These are phyloP conservation scores for Mycosphaerelloides madeirae DNA, from an alignment of 2,329 filamentous ascomycete genomes.

Conservation along the genomic window DNA sequence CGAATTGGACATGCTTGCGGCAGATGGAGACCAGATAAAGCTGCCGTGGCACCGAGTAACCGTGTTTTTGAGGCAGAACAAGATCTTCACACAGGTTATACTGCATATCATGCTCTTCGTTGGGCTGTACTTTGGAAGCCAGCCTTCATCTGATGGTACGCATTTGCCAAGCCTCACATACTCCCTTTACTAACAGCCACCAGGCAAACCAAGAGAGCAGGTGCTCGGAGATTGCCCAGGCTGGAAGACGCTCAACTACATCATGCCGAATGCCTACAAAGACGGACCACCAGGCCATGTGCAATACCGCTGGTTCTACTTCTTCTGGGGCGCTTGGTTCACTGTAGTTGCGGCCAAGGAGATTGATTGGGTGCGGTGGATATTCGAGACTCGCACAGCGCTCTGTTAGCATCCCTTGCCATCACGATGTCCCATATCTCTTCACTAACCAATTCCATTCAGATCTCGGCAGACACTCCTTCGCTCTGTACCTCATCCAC, in stretches of 20 bases:
- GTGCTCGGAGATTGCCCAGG: conserved; percentile 20
- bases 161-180: conserved; percentile 2
- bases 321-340: conserved; percentile 53
- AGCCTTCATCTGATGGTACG: conserved; percentile 21
- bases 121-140: conserved; percentile 21
- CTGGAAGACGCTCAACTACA: conserved; percentile 19
- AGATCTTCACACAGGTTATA: conserved; percentile 6
- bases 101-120: conserved; percentile 18
- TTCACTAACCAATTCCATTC: conserved; percentile 5
- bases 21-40: conserved; percentile 10
- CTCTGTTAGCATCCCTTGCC: conserved; percentile 16
- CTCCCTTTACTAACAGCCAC: no score
- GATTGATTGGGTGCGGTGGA: conserved; percentile 20
- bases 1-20: conserved; percentile 55
- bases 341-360: conserved; percentile 20
- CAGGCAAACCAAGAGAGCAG: conserved; percentile 5
- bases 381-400: conserved; percentile 21
- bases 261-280: conserved; percentile 22
- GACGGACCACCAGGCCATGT: conserved; percentile 12
- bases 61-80: conserved; percentile 12
- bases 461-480: conserved; percentile 58
- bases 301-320: conserved; percentile 35
- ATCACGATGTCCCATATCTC: background rate
- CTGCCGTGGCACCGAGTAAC: conserved; percentile 17
- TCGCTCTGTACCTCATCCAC: conserved; percentile 60